Evolutionary conservation across 176 grass and related monocot species (phyloP).

Genomic region (Cenchrus purpureus): DNA sequence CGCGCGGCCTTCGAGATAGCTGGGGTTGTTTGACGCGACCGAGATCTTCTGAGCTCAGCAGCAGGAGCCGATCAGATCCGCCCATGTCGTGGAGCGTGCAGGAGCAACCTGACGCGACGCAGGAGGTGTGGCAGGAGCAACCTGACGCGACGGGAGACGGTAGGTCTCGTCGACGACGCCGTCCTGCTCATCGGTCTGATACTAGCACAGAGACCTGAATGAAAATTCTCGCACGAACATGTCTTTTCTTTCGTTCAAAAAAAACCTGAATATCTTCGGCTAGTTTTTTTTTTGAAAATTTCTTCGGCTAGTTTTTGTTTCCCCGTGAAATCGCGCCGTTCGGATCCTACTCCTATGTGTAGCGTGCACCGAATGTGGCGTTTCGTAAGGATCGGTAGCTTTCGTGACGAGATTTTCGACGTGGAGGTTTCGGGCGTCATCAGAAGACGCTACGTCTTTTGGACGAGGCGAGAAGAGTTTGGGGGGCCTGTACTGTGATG

Average conservation of each 20-base stretch:
- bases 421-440: not conserved
- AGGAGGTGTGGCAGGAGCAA: not conserved
- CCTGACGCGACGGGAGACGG: not conserved
- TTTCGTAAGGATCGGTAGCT: not conserved
- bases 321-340: not conserved
- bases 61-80: not conserved
- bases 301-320: no score
- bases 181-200: not conserved
- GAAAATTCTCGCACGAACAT: not conserved
- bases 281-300: no score
- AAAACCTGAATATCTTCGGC: no score
- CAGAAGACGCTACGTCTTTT: not conserved
- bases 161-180: not conserved
- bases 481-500: not conserved
- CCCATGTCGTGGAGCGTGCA: not conserved
- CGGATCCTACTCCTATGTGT: not conserved
- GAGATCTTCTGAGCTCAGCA: constrained; percentile 30
- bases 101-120: not conserved
- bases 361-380: not conserved
- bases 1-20: not conserved
- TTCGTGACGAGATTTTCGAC: not conserved
- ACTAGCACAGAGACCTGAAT: not conserved
- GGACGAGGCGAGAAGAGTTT: not conserved
- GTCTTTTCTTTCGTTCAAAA: not conserved
- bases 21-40: not conserved